Conservation (phyloP, 352 stramenopile genomes). For the Phytophthora ramorum region DNA sequence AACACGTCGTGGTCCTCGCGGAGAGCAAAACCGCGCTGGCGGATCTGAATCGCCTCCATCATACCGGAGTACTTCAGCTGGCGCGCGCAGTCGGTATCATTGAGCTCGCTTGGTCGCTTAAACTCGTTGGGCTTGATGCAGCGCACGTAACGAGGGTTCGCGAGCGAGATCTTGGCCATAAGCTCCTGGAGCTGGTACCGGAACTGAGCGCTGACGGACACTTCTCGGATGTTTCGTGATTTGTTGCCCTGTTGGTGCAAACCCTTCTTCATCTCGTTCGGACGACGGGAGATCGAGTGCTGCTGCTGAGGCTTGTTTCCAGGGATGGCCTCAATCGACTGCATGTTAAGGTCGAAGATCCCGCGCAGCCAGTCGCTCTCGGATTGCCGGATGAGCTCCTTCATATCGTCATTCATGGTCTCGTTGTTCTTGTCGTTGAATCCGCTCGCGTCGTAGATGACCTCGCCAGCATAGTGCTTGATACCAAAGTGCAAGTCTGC, state of each 20-base stretch:
- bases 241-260: conserved; percentile 55
- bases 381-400: conserved; percentile 91
- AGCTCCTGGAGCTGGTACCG: conserved; percentile 90
- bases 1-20: conserved; percentile 92
- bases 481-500: conserved; percentile 91
- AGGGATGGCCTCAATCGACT: conserved; percentile 85
- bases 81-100: conserved; percentile 83
- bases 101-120: conserved; percentile 80
- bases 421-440: conserved; percentile 99
- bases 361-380: conserved; percentile 82
- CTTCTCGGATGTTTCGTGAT: conserved; percentile 84
- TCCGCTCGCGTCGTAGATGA: conserved; percentile 96
- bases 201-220: conserved; percentile 90
- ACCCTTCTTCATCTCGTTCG: conserved; percentile 59
- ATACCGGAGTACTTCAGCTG: conserved; percentile 93
- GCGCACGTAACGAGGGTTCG: conserved; percentile 89
- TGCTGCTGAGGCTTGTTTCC: conserved; percentile 76
- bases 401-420: conserved; percentile 95
- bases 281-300: conserved; percentile 71
- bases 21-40: conserved; percentile 87
- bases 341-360: conserved; percentile 89
- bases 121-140: conserved; percentile 92
- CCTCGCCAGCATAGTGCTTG: conserved; percentile 93
- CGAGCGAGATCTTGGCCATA: conserved; percentile 90
- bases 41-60: conserved; percentile 93